These are phyloP conservation scores for Stropharia rugosoannulata DNA, from an alignment of 768 basidiomycete genomes.

Conservation along the genomic window DNA sequence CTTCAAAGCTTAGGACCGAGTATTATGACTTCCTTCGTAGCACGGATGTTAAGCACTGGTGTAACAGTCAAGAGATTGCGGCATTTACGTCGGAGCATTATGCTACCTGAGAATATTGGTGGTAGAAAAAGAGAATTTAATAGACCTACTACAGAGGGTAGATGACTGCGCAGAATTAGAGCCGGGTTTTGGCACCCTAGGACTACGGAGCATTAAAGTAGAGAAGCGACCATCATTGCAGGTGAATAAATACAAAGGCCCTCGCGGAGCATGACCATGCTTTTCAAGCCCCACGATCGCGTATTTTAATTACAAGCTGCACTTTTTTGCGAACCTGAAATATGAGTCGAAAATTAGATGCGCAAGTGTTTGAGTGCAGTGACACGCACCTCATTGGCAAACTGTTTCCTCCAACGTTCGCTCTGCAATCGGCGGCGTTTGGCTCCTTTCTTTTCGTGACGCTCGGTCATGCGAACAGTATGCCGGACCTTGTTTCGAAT, in stretches of 20 bases:
- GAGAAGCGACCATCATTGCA: conserved; percentile 7
- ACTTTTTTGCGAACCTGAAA: conserved; percentile 80
- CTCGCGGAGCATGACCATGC: neutral
- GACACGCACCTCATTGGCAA: conserved; percentile 70
- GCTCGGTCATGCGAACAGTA: conserved; percentile 46
- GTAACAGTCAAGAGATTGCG: no score
- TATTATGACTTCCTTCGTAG: no score
- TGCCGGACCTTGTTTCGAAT: conserved; percentile 51
- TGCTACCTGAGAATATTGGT: neutral
- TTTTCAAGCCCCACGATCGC: conserved; percentile 65
- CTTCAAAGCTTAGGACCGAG: no score
- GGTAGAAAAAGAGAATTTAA: conserved; percentile 12
- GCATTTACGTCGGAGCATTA: no score
- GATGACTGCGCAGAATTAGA: conserved; percentile 14
- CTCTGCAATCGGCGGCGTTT: conserved; percentile 75
- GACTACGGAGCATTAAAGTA: conserved; percentile 12
- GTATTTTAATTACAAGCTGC: conserved; percentile 75
- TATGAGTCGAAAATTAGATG: conserved; percentile 6
- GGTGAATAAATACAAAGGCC: conserved; percentile 9
- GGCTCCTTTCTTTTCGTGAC: conserved; percentile 83
- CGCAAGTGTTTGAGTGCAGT: conserved; percentile 1
- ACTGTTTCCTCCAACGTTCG: conserved; percentile 76
- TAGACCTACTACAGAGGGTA: conserved; percentile 17
- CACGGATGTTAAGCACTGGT: no score
- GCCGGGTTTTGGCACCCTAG: conserved; percentile 8